These are phyloP conservation scores for Podospora fimiseda DNA, from an alignment of 495 filamentous ascomycete genomes.

Conservation along the genomic window DNA sequence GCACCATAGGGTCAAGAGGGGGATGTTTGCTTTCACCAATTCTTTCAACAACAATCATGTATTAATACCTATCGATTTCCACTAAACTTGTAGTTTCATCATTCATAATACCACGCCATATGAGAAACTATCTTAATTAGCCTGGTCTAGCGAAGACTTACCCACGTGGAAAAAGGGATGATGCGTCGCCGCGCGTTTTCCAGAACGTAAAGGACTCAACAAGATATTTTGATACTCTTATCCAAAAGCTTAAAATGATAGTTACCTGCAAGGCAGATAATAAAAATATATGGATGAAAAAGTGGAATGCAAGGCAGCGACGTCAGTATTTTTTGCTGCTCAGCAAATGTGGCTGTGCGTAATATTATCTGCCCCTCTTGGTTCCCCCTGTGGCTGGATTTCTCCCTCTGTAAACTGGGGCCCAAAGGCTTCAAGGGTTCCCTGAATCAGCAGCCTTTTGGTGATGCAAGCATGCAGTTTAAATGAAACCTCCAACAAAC, in stretches of 20 bases:
- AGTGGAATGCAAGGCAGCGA: background rate
- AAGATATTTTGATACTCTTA: no score
- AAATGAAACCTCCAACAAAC: constrained; percentile 1
- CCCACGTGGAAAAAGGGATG: background rate
- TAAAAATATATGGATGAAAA: no score
- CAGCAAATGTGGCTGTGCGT: background rate
- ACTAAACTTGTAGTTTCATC: no score
- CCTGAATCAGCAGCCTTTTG: constrained; percentile 1
- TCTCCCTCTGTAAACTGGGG: background rate
- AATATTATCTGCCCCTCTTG: background rate
- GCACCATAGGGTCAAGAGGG: no score
- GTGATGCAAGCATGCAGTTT: constrained; percentile 11
- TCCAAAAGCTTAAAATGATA: no score
- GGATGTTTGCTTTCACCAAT: background rate
- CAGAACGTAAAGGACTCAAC: background rate
- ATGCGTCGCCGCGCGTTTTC: background rate
- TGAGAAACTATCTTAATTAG: no score
- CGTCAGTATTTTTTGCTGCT: no score
- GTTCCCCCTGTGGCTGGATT: background rate
- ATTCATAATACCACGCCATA: no score
- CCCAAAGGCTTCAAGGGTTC: background rate
- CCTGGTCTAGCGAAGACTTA: no score
- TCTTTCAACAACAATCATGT: background rate
- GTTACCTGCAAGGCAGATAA: no score
- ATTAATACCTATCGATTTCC: background rate